Percentiles rank a stretch among this genome's conserved stretches.
These are phyloP conservation scores for Candida endomychidarum DNA, from an alignment of 805 yeast genomes.

Conservation along the genomic window DNA sequence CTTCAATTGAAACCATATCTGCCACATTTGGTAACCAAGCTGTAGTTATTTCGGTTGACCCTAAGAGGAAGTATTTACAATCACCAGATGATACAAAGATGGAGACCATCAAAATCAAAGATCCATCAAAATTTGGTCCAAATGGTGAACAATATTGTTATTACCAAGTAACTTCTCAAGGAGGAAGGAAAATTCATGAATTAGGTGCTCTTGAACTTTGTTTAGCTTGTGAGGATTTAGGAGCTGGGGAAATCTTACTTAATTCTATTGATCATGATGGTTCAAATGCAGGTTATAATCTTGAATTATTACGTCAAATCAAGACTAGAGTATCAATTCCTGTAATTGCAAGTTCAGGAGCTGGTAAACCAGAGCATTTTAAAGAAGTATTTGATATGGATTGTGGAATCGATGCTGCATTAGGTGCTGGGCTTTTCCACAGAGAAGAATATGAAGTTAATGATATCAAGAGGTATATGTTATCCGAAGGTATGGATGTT, in stretches of 20 bases:
- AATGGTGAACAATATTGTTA: constrained; percentile 86
- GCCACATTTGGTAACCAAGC: constrained; percentile 94
- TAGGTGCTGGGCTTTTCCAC: constrained; percentile 99
- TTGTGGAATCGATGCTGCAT: constrained; percentile 90
- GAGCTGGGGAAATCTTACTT: constrained; percentile 92
- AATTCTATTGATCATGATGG: constrained; percentile 98
- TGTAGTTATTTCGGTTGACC: constrained; percentile 97
- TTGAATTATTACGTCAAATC: constrained; percentile 78
- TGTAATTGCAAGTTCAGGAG: constrained; percentile 97
- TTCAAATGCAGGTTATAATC: constrained; percentile 88
- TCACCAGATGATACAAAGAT: constrained; percentile 61
- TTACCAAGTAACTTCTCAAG: constrained; percentile 94
- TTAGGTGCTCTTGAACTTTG: constrained; percentile 90
- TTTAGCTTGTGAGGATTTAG: constrained; percentile 83
- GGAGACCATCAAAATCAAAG: constrained; percentile 59
- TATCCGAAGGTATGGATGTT: constrained; percentile 62
- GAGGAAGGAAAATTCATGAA: constrained; percentile 86
- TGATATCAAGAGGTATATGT: constrained; percentile 73
- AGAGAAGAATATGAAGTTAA: constrained; percentile 87
- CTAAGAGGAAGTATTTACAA: constrained; percentile 78
- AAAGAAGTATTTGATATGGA: constrained; percentile 74
- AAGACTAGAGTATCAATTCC: constrained; percentile 81
- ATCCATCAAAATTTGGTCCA: constrained; percentile 62
- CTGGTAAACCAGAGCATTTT: constrained; percentile 91
- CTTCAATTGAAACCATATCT: constrained; percentile 94